Evolutionary conservation across 2,329 filamentous ascomycete genomes (phyloP).

Genomic region (Alternaria triticimaculans): DNA sequence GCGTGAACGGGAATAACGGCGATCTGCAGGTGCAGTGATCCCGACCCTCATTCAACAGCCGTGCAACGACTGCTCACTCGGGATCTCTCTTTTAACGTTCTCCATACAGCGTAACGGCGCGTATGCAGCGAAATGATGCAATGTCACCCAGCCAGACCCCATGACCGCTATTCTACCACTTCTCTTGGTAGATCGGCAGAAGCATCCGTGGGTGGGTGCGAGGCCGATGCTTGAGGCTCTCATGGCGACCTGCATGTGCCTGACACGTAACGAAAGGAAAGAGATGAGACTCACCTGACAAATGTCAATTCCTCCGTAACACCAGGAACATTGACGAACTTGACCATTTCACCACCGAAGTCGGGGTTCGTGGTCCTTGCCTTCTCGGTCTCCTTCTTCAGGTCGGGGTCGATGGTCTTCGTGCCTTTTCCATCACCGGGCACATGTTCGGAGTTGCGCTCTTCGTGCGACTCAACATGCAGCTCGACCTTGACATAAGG

Average conservation of each 20-base stretch:
- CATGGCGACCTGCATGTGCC: constrained; percentile 6
- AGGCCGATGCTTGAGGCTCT: background rate
- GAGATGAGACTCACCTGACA: constrained; percentile 51
- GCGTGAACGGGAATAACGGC: constrained; percentile 15
- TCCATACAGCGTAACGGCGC: background rate
- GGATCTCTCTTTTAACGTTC: background rate
- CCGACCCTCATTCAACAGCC: constrained; percentile 14
- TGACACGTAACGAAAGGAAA: constrained; percentile 9
- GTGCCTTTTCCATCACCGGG: constrained; percentile 52
- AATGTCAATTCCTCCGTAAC: constrained; percentile 58
- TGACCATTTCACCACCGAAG: constrained; percentile 53
- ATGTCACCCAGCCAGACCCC: background rate
- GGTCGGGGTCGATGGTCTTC: background rate
- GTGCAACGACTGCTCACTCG: constrained; percentile 1
- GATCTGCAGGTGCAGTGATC: constrained; percentile 16
- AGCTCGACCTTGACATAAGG: constrained; percentile 81
- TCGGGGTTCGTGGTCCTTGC: constrained; percentile 53
- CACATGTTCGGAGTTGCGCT: constrained; percentile 51
- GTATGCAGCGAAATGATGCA: constrained; percentile 1
- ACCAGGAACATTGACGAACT: constrained; percentile 51
- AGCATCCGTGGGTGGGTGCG: background rate
- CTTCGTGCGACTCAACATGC: constrained; percentile 73
- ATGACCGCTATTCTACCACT: background rate
- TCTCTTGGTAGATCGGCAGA: background rate
- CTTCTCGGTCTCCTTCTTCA: constrained; percentile 53